Evolutionary conservation across 2,329 filamentous ascomycete genomes (phyloP), one percentile per base, ranked within the genome.

Genomic region (Drechslerella coelobrocha): DNA sequence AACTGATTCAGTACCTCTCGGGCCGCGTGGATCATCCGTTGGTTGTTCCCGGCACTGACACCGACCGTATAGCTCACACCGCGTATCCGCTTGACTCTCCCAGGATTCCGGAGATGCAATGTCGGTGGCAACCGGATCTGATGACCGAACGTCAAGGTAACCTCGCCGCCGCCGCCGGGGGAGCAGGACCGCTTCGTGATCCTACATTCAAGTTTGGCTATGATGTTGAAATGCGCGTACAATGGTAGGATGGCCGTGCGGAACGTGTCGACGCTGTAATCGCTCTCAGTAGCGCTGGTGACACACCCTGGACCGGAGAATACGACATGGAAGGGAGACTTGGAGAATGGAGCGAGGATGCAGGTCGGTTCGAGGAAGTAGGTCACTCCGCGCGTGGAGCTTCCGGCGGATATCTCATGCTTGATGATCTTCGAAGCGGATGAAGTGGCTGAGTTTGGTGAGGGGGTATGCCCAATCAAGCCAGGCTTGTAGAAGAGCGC

Each of bases 101-200:
- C 94, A 0, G 92, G 87, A 73, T 86, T 89, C 75, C 95, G 84
- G 61, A 97, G 81, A 79, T 99, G 94, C 78, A 99, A 82, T 37
- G 94, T 99, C 82, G 96, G 96, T 9, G 94, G 94, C 55, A 97
- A 82, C 37, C 93, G 87, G 10, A 99, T 89, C 80, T 99, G 94
- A 78, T 93, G 92, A 19, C 90, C 92, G 77, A 97, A 97, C 6
- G 92, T 84, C 66, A 99, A 81, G 79, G 97, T 92, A n/a, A 99
- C 93, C 61, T 95, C 85, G 43, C 94, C 94, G 43, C 91, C 92
- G 39, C 93, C 94, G 0, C 90, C 90, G 0, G 89, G 84, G 0
- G 72, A 75, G 78, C 92, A 94, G 12, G 90, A 93, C 68, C 94
- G 83, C 76, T 83, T 87, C 71, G 97, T 81, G 4, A 97, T 88